These are phyloP conservation scores for Diutina neorugosa DNA, from an alignment of 1,139 yeast species.

Conservation along the genomic window DNA sequence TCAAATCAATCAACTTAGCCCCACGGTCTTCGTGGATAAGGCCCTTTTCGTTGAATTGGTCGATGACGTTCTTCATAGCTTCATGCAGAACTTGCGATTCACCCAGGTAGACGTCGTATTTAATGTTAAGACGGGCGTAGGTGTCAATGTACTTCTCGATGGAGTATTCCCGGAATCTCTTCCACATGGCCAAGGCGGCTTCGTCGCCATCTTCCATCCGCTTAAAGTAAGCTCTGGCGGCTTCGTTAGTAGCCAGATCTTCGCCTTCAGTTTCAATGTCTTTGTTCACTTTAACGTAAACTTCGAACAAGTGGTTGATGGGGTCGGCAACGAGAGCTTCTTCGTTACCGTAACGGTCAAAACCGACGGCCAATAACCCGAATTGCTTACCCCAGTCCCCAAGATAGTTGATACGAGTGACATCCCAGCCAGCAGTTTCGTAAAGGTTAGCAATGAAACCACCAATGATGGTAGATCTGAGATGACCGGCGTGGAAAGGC, in stretches of 20 bases:
- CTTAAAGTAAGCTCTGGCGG: slow-evolving; percentile 81
- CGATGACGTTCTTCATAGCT: slow-evolving; percentile 55
- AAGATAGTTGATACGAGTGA: slow-evolving; percentile 78
- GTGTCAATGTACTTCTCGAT: slow-evolving; percentile 79
- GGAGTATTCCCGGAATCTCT: slow-evolving; percentile 78
- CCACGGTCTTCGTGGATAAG: slow-evolving; percentile 84
- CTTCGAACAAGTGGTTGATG: slow-evolving; percentile 88
- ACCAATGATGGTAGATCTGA: slow-evolving; percentile 95
- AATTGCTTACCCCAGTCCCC: slow-evolving; percentile 99
- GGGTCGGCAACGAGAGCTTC: slow-evolving; percentile 66
- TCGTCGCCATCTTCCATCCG: slow-evolving; percentile 92
- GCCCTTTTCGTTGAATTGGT: slow-evolving; percentile 52
- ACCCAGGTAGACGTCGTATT: slow-evolving; percentile 83
- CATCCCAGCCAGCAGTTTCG: slow-evolving; percentile 86
- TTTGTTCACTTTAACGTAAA: slow-evolving; percentile 77
- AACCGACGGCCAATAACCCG: slow-evolving; percentile 91
- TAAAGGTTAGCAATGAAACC: slow-evolving; percentile 90
- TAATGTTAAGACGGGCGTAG: slow-evolving; percentile 83
- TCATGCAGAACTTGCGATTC: slow-evolving; percentile 87
- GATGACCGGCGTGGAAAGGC: slow-evolving; percentile 99
- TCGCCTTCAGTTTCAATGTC: slow-evolving; percentile 73
- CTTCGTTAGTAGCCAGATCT: slow-evolving; percentile 55
- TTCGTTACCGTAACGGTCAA: slow-evolving; percentile 72
- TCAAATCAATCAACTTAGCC: slow-evolving; percentile 79
- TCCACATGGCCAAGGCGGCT: slow-evolving; percentile 71